Base-by-base conservation (phyloP, 805 yeast genomes). In the Wickerhamiella qilinensis region DNA sequence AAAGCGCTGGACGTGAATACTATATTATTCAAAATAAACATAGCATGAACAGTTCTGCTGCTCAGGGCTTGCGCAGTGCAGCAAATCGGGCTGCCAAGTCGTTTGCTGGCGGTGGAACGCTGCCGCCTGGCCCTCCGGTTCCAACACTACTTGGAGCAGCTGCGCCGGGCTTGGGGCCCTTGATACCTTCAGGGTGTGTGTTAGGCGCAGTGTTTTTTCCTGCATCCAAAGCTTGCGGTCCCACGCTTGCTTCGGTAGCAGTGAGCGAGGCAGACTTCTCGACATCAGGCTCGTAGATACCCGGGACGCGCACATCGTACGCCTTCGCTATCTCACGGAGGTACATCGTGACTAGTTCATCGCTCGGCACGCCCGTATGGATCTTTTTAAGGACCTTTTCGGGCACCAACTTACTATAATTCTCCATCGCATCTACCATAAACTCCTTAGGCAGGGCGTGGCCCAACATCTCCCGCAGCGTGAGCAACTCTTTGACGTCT, bases 241-340 rank as follows among this genome's bases (percentile, higher is more conserved):
- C n/a, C n/a, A n/a, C n/a, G n/a, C n/a, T n/a, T n/a, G n/a, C n/a
- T n/a, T n/a, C n/a, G n/a, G n/a, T n/a, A n/a, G n/a, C n/a, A n/a
- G n/a, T n/a, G n/a, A n/a, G n/a, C n/a, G n/a, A n/a, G n/a, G n/a
- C n/a, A n/a, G n/a, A n/a, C n/a, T n/a, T n/a, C n/a, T 16, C n/a
- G 49, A 42, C 55, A 2, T 46, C 53, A 11, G 51, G 57, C 3
- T 49, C 52, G 20, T 52, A 55, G 9, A 53, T 54, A 12, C 73
- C 77, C 24, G 82, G 73, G 49, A 73, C 85, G 1, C 84, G 79
- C 0, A 76, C 91, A 18, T 68, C 67, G 51, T 85, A 84, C 0
- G 93, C 80, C 37, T 65, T 65, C 1, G 94, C 93, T 43, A 84
- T 84, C 51, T 84, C 95, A 38, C 69, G 62, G 44, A 85, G 61